Base-by-base conservation (phyloP, 2,329 filamentous ascomycete genomes). In the Calonectria pteridis region DNA sequence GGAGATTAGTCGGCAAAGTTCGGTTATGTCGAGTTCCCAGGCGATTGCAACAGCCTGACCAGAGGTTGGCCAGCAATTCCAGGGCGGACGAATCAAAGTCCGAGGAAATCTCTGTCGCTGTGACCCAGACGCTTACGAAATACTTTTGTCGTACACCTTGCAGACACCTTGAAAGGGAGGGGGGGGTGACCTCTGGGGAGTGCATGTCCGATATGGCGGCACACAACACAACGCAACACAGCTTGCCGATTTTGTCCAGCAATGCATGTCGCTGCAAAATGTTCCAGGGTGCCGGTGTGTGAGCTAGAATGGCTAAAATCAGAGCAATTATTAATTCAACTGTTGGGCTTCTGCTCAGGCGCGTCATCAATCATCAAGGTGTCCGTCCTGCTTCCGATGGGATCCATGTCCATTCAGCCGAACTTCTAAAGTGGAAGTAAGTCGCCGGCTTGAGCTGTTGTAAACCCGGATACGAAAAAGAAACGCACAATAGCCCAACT, bases 1-100 rank as follows among this genome's bases (percentile, higher is more conserved):
- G 78, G 78, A 73, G 77, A 77, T 75, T 80, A 78, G 50, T 80
- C 78, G 78, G 78, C 71, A 78, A 77, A 53, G 72, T 76, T 80
- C 78, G 78, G 78, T 64, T 78, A 78, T 74, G 70, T 11, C 26
- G 20, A 58, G 40, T 23, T 31, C 4, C 10, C 58, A 68, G 65
- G 50, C 64, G 69, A 76, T 46, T 69, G 62, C 51, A 72, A 65
- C 73, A 73, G 53, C 73, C 75, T 74, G 59, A 50, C 58, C 35
- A 31, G 35, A 49, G 40, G 40, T 67, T 65, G 51, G 75, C 49
- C 70, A 75, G 69, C 65, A 69, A 72, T 63, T 63, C 53, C 23
- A 55, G n/a, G 26, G 35, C 46, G 33, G 67, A 64, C 77, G 72
- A 79, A 79, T 79, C 74, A 76, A 37, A 72, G 59, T 23, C 59